Evolutionary conservation across 495 filamentous ascomycete species (phyloP), one percentile per base, ranked within the genome.

Genomic region (Xylaria palmicola): DNA sequence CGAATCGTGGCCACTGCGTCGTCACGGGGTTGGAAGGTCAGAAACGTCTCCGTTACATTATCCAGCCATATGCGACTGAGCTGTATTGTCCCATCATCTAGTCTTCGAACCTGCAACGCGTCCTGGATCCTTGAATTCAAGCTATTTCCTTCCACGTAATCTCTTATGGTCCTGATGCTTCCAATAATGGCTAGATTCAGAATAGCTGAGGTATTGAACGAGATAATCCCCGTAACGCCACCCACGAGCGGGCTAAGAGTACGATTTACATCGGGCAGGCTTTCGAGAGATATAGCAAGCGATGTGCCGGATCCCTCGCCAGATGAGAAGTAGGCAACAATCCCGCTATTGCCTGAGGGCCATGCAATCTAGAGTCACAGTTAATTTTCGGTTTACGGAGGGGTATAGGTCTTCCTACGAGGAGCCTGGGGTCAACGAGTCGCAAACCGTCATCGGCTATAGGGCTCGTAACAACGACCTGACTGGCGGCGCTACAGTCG

Each of bases 291-390:
- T 48, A 87, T 79, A 9, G 72, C 73, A 6, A 88, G 73, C 2
- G 77, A 76, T n/a, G 83, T 81, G 54, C 85, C 83, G 26, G 73
- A 62, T 24, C 81, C 81, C 62, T 79, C 83, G 34, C 76, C 63
- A 2, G 85, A 80, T 22, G 71, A 71, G 56, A 87, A 87, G 66
- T 77, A 86, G 3, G 79, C 66, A 6, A 76, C 76, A 29, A 79
- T 74, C 29, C 86, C 86, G 56, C 84, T 87, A 65, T 88, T 83
- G 10, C 86, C 86, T 9, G 85, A 83, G 8, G 86, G 84, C 86
- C 86, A 88, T 10, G 86, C 86, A 41, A 88, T 68, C 68, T 71
- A 39, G 12, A 34, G 36, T n/a, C 50, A 20, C 9, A 4, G 34
- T 70, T 40, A 70, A 56, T 65, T 9, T 45, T 36, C 41, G 15